Conservation (phyloP, 139 green algal genomes). For the Chlamydomonas sp. region DNA sequence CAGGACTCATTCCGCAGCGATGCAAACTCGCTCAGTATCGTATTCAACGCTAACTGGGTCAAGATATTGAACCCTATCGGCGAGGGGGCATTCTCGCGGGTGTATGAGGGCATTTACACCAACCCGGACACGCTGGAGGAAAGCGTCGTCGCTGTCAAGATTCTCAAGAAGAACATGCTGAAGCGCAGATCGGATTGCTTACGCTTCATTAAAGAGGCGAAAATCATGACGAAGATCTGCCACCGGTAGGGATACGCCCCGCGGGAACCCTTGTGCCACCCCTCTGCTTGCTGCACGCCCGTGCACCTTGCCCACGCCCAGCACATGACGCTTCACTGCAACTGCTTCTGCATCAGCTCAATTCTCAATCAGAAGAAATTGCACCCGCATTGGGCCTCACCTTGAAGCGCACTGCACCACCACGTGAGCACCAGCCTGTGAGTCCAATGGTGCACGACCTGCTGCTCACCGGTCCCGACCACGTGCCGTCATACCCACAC, state of each 20-base stretch:
- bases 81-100: constrained; percentile 55
- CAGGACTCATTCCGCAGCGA: constrained; percentile 24
- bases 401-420: too few relatives aligned
- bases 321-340: too few relatives aligned
- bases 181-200: constrained; percentile 52
- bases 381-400: too few relatives aligned
- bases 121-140: constrained; percentile 53
- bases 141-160: constrained; percentile 56
- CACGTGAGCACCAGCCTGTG: too few relatives aligned
- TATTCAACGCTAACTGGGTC: constrained; percentile 55
- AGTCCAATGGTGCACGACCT: too few relatives aligned
- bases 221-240: constrained; percentile 61
- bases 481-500: too few relatives aligned
- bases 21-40: constrained; percentile 23
- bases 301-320: too few relatives aligned
- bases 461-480: too few relatives aligned
- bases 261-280: too few relatives aligned
- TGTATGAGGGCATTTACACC: constrained; percentile 57
- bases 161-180: constrained; percentile 54
- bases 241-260: constrained; percentile 9
- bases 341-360: too few relatives aligned
- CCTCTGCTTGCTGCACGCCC: too few relatives aligned
- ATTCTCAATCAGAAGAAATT: too few relatives aligned
- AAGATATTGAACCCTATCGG: constrained; percentile 50
- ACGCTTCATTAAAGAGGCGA: constrained; percentile 63